Evolutionary conservation across 768 basidiomycete genomes (phyloP), one percentile per base, ranked within the genome.

Genomic region (Exsudoporus frostii): DNA sequence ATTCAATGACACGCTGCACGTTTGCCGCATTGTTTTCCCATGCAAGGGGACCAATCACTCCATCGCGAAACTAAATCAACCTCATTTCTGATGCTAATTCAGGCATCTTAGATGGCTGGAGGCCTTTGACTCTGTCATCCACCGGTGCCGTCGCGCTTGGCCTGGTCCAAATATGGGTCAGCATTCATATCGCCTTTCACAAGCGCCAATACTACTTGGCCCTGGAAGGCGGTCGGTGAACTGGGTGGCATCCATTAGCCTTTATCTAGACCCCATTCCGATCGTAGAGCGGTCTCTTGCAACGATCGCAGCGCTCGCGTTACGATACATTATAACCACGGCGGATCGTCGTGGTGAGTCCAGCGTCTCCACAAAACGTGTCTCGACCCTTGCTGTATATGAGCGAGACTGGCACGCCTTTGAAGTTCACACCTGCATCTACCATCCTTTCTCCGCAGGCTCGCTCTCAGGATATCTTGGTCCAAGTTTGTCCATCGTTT

Each of bases 311-410:
- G 43, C 40, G 45, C 32, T 25, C 17, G 47, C 45, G 41, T 39
- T 59, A 44, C 36, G 25, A 46, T 45, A 54, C 44, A 64, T 55
- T 51, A 63, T 41, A 46, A 17, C 33, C 64, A 67, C 50, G 54
- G 65, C 43, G 48, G 42, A 56, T 43, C 39, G 55, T 57, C 62
- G 63, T 65, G 65, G 59, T 30, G n/a, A n/a, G 25, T 50, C 40
- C 45, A 41, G 55, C 40, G 39, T 62, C 57, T 65, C 65, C 62
- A 65, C 55, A 50, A 19, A 62, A 53, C 64, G 57, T 65, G 64
- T 40, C 49, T 52, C 20, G 50, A 55, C 55, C 63, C 60, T 56
- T 59, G 65, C 54, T 54, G 63, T 67, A 67, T 65, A 55, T 65
- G 55, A 62, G 48, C 37, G 24, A 47, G 55, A 50, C 36, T 7